Conservation (phyloP, 2,329 filamentous ascomycete species). For the Fusarium anthophilum region DNA sequence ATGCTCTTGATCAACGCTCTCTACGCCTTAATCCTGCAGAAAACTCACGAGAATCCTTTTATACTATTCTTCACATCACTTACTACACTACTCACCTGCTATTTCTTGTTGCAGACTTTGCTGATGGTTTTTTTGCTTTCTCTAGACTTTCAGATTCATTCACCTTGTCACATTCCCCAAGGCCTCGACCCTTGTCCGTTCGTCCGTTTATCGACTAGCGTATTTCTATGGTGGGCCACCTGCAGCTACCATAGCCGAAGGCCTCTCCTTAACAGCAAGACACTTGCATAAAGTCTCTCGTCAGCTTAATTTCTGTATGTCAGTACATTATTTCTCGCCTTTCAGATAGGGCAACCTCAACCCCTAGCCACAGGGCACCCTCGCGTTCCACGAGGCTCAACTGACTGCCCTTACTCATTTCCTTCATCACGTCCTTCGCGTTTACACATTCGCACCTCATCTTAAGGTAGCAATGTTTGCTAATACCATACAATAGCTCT, state of each 20-base stretch:
- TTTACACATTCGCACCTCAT: conserved; percentile 31
- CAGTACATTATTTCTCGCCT: conserved; percentile 34
- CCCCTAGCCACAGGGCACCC: conserved; percentile 14
- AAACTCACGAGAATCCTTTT: not conserved
- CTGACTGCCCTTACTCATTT: not conserved
- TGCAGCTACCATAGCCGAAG: conserved; percentile 35
- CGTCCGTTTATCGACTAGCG: conserved; percentile 38
- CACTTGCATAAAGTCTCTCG: conserved; percentile 31
- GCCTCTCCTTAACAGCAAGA: conserved; percentile 30
- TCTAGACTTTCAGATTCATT: conserved; percentile 38
- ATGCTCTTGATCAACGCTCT: conserved; percentile 21
- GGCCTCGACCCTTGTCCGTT: conserved; percentile 32
- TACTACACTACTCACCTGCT: not conserved
- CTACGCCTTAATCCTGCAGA: conserved; percentile 4
- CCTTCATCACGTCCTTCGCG: conserved; percentile 23
- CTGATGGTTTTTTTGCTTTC: conserved; percentile 37
- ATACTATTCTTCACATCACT: not conserved
- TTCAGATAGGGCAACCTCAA: conserved; percentile 36
- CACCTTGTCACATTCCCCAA: conserved; percentile 23
- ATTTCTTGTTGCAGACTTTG: conserved; percentile 22
- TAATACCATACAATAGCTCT: conserved; percentile 46
- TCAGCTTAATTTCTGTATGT: conserved; percentile 33
- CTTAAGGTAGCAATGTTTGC: conserved; percentile 40
- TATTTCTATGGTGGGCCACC: conserved; percentile 33
- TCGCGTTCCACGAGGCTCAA: conserved; percentile 20